phyloP scores from a whole-genome alignment of 2,329 filamentous ascomycete genomes.

The Coniochaeta hoffmannii region DNA sequence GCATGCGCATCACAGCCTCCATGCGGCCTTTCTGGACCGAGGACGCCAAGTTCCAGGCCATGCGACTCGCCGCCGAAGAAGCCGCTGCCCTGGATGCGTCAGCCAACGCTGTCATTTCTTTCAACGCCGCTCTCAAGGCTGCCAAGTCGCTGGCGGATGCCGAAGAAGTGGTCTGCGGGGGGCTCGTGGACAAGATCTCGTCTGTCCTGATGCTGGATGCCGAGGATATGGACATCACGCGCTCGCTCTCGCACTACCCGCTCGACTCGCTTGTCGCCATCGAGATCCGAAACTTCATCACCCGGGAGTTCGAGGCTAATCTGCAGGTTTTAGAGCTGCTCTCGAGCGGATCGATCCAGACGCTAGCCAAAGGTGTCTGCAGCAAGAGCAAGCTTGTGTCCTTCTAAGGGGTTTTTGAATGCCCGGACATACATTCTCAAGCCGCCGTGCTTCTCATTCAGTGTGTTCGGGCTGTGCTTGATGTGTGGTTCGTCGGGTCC shows the following conservation, averaged over 20 bases:
- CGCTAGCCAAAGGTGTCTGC: slow-evolving; percentile 37
- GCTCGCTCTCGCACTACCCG: slow-evolving; percentile 32
- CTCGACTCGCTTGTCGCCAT: slow-evolving; percentile 43
- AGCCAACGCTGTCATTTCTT: slow-evolving; percentile 26
- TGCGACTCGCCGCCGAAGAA: slow-evolving; percentile 33
- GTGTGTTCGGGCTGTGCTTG: not conserved
- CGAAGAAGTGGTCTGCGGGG: slow-evolving; percentile 35
- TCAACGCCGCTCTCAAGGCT: slow-evolving; percentile 34
- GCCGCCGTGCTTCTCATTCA: no score
- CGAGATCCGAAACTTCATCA: slow-evolving; percentile 44
- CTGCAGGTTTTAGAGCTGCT: slow-evolving; percentile 49
- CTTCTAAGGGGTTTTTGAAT: not conserved
- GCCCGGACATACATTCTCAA: no score
- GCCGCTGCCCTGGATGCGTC: slow-evolving; percentile 23
- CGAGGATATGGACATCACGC: slow-evolving; percentile 40
- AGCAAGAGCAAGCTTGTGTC: slow-evolving; percentile 34
- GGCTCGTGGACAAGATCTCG: slow-evolving; percentile 40
- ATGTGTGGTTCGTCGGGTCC: not conserved
- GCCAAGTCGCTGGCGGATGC: slow-evolving; percentile 36
- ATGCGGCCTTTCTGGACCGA: slow-evolving; percentile 44
- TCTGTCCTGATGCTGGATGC: slow-evolving; percentile 41
- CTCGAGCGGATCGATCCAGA: slow-evolving; percentile 42
- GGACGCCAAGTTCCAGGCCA: slow-evolving; percentile 46
- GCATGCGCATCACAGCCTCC: slow-evolving; percentile 39
- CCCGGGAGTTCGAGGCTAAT: slow-evolving; percentile 40